Evolutionary conservation across 495 filamentous ascomycete genomes (phyloP).

Genomic region (Pyronema domesticum): DNA sequence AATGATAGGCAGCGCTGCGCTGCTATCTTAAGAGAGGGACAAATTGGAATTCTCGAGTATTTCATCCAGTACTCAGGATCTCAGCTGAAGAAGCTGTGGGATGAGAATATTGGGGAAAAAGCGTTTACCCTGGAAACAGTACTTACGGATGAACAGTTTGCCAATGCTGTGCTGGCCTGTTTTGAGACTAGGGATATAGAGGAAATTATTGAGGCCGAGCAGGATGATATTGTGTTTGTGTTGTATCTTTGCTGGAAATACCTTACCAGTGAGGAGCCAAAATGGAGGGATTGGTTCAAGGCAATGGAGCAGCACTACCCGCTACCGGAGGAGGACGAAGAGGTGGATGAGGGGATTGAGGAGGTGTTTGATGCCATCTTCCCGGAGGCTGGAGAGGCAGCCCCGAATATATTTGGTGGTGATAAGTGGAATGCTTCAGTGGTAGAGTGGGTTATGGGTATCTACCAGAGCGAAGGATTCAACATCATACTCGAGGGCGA

Average conservation of each 20-base stretch:
- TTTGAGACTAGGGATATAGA: constrained; percentile 9
- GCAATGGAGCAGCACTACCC: background rate
- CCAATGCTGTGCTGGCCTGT: constrained; percentile 7
- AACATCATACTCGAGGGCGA: background rate
- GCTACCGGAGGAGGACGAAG: background rate
- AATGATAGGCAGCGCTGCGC: constrained; percentile 7
- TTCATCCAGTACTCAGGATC: constrained; percentile 8
- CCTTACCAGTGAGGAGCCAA: background rate
- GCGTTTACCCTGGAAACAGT: constrained; percentile 3
- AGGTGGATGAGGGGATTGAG: constrained; percentile 5
- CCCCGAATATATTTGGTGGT: constrained; percentile 13
- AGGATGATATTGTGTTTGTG: constrained; percentile 19
- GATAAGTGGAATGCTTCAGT: constrained; percentile 13
- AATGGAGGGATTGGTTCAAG: constrained; percentile 2
- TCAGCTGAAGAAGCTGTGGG: background rate
- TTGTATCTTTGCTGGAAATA: constrained; percentile 19
- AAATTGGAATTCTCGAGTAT: constrained; percentile 8
- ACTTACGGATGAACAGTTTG: background rate
- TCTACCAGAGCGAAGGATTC: constrained; percentile 16
- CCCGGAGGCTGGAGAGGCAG: constrained; percentile 7
- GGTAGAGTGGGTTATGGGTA: constrained; percentile 15
- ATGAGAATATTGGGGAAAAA: background rate
- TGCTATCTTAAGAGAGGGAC: constrained; percentile 10
- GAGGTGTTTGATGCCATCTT: constrained; percentile 13
- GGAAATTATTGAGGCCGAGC: constrained; percentile 10